phyloP scores from a whole-genome alignment of 805 yeast species.

The Hemisphaericaspora nanyangensis region DNA sequence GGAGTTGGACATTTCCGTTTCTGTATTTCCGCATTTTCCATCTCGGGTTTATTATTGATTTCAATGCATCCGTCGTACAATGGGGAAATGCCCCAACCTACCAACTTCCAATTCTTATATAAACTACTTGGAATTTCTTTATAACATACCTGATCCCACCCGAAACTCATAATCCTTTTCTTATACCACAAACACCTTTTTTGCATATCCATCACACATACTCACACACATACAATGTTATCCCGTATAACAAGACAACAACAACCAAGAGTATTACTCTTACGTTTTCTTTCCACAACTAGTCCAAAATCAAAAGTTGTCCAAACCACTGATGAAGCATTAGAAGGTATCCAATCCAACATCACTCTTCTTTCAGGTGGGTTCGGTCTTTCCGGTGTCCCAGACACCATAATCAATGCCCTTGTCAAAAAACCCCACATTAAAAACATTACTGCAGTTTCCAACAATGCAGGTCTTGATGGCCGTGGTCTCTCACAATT shows the following conservation, averaged over 20 bases:
- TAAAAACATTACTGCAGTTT: constrained; percentile 38
- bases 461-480: constrained; percentile 48
- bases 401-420: constrained; percentile 41
- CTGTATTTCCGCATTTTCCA: too few species aligned
- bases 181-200: background rate
- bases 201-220: too few species aligned
- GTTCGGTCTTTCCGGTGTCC: constrained; percentile 47
- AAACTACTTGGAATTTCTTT: too few species aligned
- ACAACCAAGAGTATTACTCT: background rate
- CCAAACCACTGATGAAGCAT: constrained; percentile 24
- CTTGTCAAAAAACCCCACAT: constrained; percentile 28
- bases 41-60: too few species aligned
- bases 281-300: constrained; percentile 4
- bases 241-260: background rate
- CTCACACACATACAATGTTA: background rate
- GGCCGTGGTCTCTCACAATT: constrained; percentile 41
- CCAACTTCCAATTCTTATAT: too few species aligned
- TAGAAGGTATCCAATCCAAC: constrained; percentile 23
- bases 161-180: too few species aligned
- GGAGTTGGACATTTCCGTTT: too few species aligned
- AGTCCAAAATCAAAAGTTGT: constrained; percentile 14
- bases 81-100: too few species aligned
- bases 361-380: constrained; percentile 44
- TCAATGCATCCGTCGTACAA: too few species aligned
- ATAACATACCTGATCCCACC: too few species aligned